phyloP scores from a whole-genome alignment of 345 rosid species.

The Moringa oleifera region DNA sequence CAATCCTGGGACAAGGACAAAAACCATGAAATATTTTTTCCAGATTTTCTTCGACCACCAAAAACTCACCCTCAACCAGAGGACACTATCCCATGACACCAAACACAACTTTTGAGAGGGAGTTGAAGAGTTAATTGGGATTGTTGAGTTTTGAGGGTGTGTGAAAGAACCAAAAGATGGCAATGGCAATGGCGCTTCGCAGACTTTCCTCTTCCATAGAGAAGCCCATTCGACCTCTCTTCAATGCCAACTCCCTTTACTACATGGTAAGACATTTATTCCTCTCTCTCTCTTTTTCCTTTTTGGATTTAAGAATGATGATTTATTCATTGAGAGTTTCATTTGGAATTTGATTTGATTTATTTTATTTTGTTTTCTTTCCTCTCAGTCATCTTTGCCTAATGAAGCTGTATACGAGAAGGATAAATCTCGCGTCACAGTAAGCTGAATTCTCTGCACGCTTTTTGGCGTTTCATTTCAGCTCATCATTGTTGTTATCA shows the following conservation, averaged over 20 bases:
- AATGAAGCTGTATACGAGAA: constrained; percentile 88
- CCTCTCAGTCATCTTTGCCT: constrained; percentile 79
- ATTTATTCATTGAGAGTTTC: neutral
- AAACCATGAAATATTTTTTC: neutral
- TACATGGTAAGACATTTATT: constrained; percentile 50
- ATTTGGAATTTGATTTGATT: neutral
- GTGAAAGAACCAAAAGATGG: constrained; percentile 39
- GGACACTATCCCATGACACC: constrained; percentile 20
- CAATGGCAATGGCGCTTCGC: constrained; percentile 95
- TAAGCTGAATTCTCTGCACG: constrained; percentile 21
- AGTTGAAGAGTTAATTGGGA: neutral
- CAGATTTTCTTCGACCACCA: constrained; percentile 34
- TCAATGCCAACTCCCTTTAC: constrained; percentile 50
- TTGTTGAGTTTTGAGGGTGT: neutral
- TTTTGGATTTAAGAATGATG: no score
- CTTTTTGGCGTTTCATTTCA: neutral
- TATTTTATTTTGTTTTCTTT: neutral
- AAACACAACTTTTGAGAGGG: constrained; percentile 18
- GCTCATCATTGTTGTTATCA: neutral
- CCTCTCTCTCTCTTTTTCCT: neutral
- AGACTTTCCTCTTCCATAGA: constrained; percentile 82
- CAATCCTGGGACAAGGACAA: neutral
- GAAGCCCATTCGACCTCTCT: constrained; percentile 78
- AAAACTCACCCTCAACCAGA: constrained; percentile 33
- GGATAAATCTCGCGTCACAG: constrained; percentile 65